Percentiles rank a stretch among this genome's conserved stretches.
Evolutionary conservation across 2,329 filamentous ascomycete genomes (phyloP).

Genomic region (Beauveria sp.): DNA sequence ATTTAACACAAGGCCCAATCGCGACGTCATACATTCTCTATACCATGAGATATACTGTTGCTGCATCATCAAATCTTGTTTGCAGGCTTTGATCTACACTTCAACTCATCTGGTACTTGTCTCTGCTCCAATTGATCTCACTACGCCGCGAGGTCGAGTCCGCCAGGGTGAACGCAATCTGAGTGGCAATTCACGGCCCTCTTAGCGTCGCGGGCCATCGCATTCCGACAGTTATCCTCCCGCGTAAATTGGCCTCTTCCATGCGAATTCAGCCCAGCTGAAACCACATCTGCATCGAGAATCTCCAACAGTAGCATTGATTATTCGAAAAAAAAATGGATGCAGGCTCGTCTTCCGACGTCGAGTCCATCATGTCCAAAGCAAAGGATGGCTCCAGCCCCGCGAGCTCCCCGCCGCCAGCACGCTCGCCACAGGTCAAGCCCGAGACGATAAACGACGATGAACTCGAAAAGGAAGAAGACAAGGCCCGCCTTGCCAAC

Average conservation of each 20-base stretch:
- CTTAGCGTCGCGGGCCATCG: background rate
- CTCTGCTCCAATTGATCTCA: background rate
- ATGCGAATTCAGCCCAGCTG: background rate
- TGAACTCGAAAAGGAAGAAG: conserved; percentile 28
- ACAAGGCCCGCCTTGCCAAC: conserved; percentile 27
- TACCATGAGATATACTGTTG: background rate
- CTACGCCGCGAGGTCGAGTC: background rate
- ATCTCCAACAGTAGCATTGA: background rate
- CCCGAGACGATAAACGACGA: conserved; percentile 15
- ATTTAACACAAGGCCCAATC: background rate
- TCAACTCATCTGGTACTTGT: background rate
- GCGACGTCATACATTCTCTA: conserved; percentile 3
- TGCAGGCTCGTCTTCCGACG: conserved; percentile 23
- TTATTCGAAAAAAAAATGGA: conserved; percentile 19
- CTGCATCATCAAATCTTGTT: background rate
- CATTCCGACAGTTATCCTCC: background rate
- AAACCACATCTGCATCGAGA: background rate
- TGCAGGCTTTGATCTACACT: background rate
- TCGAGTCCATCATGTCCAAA: conserved; percentile 20
- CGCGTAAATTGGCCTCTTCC: background rate
- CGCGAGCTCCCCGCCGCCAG: conserved; percentile 13
- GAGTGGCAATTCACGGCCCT: conserved; percentile 1
- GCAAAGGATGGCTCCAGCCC: conserved; percentile 10
- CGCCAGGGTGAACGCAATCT: background rate
- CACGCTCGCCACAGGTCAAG: background rate